phyloP scores from a whole-genome alignment of 441 rosid genomes.

The Corymbia citriodora region DNA sequence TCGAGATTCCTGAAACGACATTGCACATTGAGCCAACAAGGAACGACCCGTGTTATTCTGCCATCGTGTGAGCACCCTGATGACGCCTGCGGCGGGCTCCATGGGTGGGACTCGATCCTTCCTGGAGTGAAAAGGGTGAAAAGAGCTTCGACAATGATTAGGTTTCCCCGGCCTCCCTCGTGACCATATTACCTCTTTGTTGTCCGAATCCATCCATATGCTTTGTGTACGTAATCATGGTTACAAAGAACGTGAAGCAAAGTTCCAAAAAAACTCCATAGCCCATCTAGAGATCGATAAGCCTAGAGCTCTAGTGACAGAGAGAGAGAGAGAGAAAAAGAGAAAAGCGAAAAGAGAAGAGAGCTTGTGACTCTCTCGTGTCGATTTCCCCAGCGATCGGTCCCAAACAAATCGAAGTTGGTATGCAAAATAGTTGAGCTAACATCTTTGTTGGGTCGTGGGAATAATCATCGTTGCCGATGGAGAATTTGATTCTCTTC shows the following conservation, averaged over 20 bases:
- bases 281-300: not conserved
- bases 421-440: not conserved
- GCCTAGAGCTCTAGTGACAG: not conserved
- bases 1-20: not conserved
- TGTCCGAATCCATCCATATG: not conserved
- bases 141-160: not conserved
- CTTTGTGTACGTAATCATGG: not conserved
- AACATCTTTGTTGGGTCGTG: not conserved
- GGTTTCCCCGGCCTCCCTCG: not conserved
- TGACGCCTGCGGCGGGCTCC: not conserved
- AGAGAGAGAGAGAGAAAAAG: not conserved
- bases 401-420: not conserved
- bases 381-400: not conserved
- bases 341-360: not conserved
- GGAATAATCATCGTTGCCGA: not conserved
- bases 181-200: not conserved
- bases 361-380: not conserved
- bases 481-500: not conserved
- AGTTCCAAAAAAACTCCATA: not conserved
- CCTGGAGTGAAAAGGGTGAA: not conserved
- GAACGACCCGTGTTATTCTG: not conserved
- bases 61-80: not conserved
- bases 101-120: not conserved
- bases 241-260: not conserved
- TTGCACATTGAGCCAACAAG: rapidly evolving